Evolutionary conservation across 495 filamentous ascomycete genomes (phyloP), one percentile per base, ranked within the genome.

Genomic region (Polyplosphaeria fusca): DNA sequence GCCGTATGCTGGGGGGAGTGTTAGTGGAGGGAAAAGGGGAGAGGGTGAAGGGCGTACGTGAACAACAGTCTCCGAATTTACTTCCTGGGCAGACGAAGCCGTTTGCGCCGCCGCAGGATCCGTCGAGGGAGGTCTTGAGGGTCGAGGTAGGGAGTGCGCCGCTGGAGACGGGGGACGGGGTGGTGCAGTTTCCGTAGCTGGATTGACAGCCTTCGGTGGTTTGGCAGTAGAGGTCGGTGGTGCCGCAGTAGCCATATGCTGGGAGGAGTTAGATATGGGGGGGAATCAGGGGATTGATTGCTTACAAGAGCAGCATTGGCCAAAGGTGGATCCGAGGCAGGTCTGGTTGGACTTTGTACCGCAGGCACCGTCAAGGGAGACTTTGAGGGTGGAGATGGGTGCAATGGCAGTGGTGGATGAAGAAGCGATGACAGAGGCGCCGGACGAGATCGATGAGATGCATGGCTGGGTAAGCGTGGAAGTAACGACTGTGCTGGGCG

Each of bases 231-330:
- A 22, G 22, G 4, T 27, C 7, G 1, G 56, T 44, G 27, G n/a
- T 47, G 42, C 49, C 56, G 25, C 49, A 60, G 19, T 28, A 60
- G 5, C 56, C 47, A 18, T 53, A 60, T 5, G 9, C 53, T 56
- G 18, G 23, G 11, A 20, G 3, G 16, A 52, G 14, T 44, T 20
- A 5, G 18, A 40, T 4, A n/a, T 19, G 20, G 30, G n/a, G 2
- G 23, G 4, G n/a, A 49, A 2, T 22, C n/a, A 22, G 5, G 13
- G 16, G 24, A 27, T 27, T 16, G 32, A 13, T 35, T n/a, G 48
- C 54, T 28, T 24, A 51, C 38, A 13, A 16, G 56, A 52, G 27
- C 56, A 60, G 47, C 49, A 60, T 30, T 58, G 26, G 7, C 55
- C 47, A 28, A 58, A 58, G 1, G 45, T 32, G 3, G 39, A 51